Base-by-base conservation (phyloP, 306 rosid genomes). In the Pueraria montana region DNA sequence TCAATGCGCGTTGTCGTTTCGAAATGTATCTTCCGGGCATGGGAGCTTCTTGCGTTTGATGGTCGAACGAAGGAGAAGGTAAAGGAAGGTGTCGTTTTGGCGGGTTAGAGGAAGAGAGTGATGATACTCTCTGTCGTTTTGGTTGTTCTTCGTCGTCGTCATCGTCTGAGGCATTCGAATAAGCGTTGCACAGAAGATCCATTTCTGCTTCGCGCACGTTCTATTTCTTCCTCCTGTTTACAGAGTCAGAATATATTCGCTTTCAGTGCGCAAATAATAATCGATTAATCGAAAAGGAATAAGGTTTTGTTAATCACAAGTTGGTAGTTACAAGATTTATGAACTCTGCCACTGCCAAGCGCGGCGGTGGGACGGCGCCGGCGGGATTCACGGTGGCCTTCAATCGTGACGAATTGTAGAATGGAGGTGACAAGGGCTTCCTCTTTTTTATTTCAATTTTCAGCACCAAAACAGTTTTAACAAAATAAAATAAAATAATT, bases 21-120 rank as follows among this genome's bases (percentile, higher is more conserved):
- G 99, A 95, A 68, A 95, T 64, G 81, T 93, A 93, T 63, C 91
- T 84, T 12, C 97, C 96, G 8, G 97, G 80, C 82, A 92, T 78
- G 72, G 80, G 84, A 80, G 86, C 40, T 34, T n/a, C n/a, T 36
- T 79, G 84, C 17, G 16, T 11, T 12, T 48, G 86, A 82, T 27
- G 74, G 53, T 34, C 27, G 59, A 84, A 13, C 24, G 26, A 58
- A 32, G 68, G 20, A 30, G 70, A 34, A 63, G 20, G 43, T 12
- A 82, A 73, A n/a, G 80, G 66, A 11, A 74, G 24, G 32, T 82
- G 17, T 49, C 70, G 89, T 86, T 84, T 76, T 74, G 88, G 92
- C 4, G 59, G 85, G 26, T 75, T 67, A 14, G 72, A 10, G 21
- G 76, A 34, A 59, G 78, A 17, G 40, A 36, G 38, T 8, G 53